Evolutionary conservation across 176 grass and related monocot species (phyloP).

Genomic region (Oryza meridionalis): DNA sequence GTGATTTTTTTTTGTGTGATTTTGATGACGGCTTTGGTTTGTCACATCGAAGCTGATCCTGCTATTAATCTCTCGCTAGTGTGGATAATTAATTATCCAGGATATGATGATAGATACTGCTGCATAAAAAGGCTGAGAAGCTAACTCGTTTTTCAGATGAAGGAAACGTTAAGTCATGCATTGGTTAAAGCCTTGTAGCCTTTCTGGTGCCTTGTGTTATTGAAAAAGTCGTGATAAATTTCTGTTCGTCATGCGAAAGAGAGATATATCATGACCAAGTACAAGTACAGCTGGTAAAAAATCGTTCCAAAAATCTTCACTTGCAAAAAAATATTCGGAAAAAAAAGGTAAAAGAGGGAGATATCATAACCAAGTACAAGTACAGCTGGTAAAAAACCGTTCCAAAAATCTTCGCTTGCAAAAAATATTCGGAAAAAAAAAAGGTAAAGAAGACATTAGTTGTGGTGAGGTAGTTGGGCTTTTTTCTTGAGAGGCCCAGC

Average conservation of each 20-base stretch:
- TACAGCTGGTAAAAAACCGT: not conserved
- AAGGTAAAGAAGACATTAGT: not conserved
- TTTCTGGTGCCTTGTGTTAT: not conserved
- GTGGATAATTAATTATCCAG: not conserved
- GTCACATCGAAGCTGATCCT: constrained; percentile 30
- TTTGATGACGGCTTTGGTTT: constrained; percentile 15
- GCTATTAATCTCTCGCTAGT: not conserved
- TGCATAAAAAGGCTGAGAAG: not conserved
- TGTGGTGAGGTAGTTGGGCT: not conserved
- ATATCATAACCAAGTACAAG: not conserved
- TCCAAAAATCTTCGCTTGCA: not conserved
- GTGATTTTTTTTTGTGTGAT: not conserved
- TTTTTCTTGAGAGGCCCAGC: not conserved
- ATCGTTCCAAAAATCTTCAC: not conserved
- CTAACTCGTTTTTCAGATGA: not conserved
- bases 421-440: not conserved
- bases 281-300: not conserved
- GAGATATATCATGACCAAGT: not conserved
- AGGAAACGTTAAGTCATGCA: not conserved
- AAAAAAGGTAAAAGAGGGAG: not conserved
- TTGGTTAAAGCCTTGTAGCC: not conserved
- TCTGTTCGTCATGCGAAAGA: not conserved
- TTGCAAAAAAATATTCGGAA: not conserved
- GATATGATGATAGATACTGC: not conserved
- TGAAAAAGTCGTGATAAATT: not conserved